Evolutionary conservation across 345 rosid genomes (phyloP), one percentile per base, ranked within the genome.

Genomic region (Syzygium aromaticum): DNA sequence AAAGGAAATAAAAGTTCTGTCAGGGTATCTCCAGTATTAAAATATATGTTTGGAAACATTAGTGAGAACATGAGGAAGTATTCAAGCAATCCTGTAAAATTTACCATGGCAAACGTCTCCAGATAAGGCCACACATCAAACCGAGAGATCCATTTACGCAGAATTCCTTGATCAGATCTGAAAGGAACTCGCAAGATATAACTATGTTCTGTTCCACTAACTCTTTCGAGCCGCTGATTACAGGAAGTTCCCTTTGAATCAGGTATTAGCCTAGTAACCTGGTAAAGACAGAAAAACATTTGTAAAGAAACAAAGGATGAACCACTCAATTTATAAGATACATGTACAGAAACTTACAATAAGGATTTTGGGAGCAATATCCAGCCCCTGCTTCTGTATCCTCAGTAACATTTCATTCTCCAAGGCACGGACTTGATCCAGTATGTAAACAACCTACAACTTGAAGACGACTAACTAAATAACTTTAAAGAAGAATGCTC

Each of bases 111-210:
- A 95, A 85, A 98, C 85, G 89, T 94, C 94, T 98, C 99, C 87
- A 98, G 92, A 86, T 95, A 96, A 85, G 99, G 99, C 99, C 99
- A 98, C 38, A 98, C 95, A 88, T 96, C 99, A 89, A 98, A 98
- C 90, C 99, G 96, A 85, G 99, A 97, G 90, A 97, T 94, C 99
- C 99, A 97, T 78, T 96, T 93, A 87, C 94, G 96, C 87, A 96
- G 98, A 87, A 95, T 92, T 30, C 99, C 99, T 63, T 94, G 92
- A 51, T 97, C 96, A 13, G 99, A 96, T 88, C 99, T 95, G 87
- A 97, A 97, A 73, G 99, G 99, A 91, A 97, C 98, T 82, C 99
- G 91, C 78, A 97, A 89, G 87, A 97, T 96, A 89, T 93, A 93
- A 3, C 98, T 90, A 88, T 97, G 93, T 83, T 97, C 97, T 11